These are phyloP conservation scores for Geosiphon pyriformis DNA, from an alignment of 192 early-diverging fungal genomes.

Conservation along the genomic window DNA sequence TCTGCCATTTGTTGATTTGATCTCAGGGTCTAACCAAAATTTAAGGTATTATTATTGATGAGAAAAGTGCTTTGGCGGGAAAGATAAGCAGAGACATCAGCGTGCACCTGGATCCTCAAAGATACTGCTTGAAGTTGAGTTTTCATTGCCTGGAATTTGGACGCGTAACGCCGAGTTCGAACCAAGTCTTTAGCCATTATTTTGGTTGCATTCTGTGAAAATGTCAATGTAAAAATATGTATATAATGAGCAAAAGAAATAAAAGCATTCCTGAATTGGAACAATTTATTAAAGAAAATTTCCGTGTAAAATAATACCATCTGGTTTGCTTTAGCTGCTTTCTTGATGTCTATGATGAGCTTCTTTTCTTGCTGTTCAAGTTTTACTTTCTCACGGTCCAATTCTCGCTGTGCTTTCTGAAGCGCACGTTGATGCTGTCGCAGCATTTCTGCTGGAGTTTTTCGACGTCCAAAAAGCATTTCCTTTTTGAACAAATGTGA, in stretches of 20 bases:
- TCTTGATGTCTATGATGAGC: conserved; percentile 89
- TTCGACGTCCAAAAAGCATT: conserved; percentile 68
- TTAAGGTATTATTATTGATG: background rate
- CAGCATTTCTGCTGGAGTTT: conserved; percentile 88
- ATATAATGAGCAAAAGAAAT: conserved; percentile 7
- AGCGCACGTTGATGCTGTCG: conserved; percentile 88
- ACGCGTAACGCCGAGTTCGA: conserved; percentile 83
- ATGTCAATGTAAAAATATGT: background rate
- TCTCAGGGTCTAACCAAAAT: conserved; percentile 61
- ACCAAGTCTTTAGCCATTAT: conserved; percentile 99
- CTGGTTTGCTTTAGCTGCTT: conserved; percentile 84
- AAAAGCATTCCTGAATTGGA: too few species aligned
- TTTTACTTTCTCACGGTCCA: conserved; percentile 84
- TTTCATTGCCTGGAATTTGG: conserved; percentile 96
- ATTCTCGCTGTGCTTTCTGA: conserved; percentile 80
- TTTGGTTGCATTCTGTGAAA: conserved; percentile 72
- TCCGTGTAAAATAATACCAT: conserved; percentile 52
- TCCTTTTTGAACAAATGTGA: conserved; percentile 30
- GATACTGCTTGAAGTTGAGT: conserved; percentile 90
- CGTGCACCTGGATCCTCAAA: conserved; percentile 80
- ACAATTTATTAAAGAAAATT: too few species aligned
- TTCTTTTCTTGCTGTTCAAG: conserved; percentile 96
- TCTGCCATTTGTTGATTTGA: conserved; percentile 96
- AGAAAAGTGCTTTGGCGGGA: background rate
- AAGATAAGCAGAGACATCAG: background rate